These are phyloP conservation scores for Bolboschoenus planiculmis DNA, from an alignment of 176 grass and related monocot genomes.

Conservation along the genomic window DNA sequence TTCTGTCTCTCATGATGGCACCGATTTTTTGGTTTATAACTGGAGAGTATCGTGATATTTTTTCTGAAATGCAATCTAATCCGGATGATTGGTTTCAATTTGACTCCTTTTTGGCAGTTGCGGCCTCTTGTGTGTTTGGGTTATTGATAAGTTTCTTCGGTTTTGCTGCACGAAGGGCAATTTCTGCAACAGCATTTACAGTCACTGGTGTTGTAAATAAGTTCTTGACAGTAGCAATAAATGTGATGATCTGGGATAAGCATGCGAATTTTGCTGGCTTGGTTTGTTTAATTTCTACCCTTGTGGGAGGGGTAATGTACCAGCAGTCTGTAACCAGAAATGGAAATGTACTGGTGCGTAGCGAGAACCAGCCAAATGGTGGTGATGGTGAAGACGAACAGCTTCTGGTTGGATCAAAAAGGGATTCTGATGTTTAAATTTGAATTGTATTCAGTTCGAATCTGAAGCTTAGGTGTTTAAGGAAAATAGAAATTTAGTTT, in stretches of 20 bases:
- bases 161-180: slow-evolving; percentile 57
- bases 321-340: slow-evolving; percentile 55
- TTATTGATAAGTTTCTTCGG: slow-evolving; percentile 78
- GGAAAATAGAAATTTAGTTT: background rate
- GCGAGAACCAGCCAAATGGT: background rate
- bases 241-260: slow-evolving; percentile 83
- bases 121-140: slow-evolving; percentile 61
- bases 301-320: slow-evolving; percentile 63
- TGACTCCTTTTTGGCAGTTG: slow-evolving; percentile 53
- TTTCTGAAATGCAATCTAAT: slow-evolving; percentile 14
- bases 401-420: slow-evolving; percentile 33
- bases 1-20: slow-evolving; percentile 55
- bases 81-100: slow-evolving; percentile 41
- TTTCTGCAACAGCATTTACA: slow-evolving; percentile 76
- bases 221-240: slow-evolving; percentile 75
- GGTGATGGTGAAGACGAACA: slow-evolving; percentile 13
- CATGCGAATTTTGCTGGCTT: slow-evolving; percentile 38
- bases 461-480: background rate
- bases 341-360: slow-evolving; percentile 9
- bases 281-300: slow-evolving; percentile 55
- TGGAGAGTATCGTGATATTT: slow-evolving; percentile 43
- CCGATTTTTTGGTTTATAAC: slow-evolving; percentile 67
- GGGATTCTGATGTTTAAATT: slow-evolving; percentile 25
- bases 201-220: slow-evolving; percentile 79
- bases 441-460: background rate